A percentile compares a stretch with the other conserved stretches of the same genome.
These are phyloP conservation scores for Chlorokybus atmophyticus DNA, from an alignment of 139 green algal genomes.

Conservation along the genomic window DNA sequence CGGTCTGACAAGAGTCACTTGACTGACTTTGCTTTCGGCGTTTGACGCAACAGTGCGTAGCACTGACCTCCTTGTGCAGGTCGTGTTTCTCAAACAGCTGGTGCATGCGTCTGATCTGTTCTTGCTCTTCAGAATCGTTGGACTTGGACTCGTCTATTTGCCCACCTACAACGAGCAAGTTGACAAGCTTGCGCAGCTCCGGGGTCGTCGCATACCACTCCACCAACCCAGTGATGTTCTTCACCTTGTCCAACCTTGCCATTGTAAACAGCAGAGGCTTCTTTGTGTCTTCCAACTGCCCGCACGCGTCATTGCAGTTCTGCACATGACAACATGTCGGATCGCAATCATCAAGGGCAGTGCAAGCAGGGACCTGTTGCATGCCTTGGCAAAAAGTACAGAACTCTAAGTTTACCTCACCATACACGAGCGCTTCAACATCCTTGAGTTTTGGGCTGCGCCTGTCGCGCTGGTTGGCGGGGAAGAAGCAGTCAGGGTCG, in stretches of 20 bases:
- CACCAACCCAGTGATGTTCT: conserved; percentile 66
- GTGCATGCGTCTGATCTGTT: conserved; percentile 48
- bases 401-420: conserved; percentile 7
- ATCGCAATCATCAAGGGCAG: too few species aligned
- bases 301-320: conserved; percentile 2
- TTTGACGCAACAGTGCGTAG: too few species aligned
- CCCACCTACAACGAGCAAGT: conserved; percentile 69
- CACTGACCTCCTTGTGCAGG: too few species aligned
- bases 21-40: too few species aligned
- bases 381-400: too few species aligned
- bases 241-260: conserved; percentile 66
- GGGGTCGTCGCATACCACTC: conserved; percentile 44
- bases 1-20: too few species aligned
- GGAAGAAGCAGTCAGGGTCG: conserved; percentile 66
- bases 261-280: conserved; percentile 75
- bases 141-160: conserved; percentile 44
- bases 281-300: conserved; percentile 35
- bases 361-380: too few species aligned
- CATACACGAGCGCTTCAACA: conserved; percentile 54
- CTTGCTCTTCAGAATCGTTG: conserved; percentile 51
- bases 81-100: conserved; percentile 42
- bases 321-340: conserved; percentile 10
- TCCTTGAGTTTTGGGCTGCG: conserved; percentile 55
- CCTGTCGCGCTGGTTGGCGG: conserved; percentile 39
- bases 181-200: conserved; percentile 44